phyloP scores from a whole-genome alignment of 176 grass and related monocot genomes.

The Rhynchospora pubera region DNA sequence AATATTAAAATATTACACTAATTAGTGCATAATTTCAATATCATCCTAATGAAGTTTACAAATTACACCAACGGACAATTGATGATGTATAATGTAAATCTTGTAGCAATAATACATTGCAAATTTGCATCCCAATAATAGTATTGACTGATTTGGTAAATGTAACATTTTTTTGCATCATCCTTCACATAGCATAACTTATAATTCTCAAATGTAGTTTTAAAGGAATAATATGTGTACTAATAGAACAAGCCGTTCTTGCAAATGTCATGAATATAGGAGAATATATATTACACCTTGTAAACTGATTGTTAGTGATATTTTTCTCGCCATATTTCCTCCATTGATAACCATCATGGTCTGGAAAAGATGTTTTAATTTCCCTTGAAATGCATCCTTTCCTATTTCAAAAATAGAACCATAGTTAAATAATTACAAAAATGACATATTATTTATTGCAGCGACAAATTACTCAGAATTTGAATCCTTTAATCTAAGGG shows the following conservation, averaged over 20 bases:
- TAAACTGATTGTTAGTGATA: background rate
- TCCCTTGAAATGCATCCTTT: background rate
- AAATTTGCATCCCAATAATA: background rate
- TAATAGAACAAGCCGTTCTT: background rate
- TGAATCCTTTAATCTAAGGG: background rate
- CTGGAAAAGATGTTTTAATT: background rate
- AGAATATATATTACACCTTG: constrained; percentile 2
- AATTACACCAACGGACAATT: background rate
- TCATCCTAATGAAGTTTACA: background rate
- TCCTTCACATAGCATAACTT: background rate
- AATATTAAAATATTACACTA: too few species aligned
- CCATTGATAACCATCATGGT: constrained; percentile 14
- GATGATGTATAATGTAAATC: background rate
- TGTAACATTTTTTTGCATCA: background rate
- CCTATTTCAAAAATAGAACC: constrained; percentile 7
- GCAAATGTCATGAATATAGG: background rate
- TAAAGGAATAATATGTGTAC: background rate
- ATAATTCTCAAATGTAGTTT: background rate
- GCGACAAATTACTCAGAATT: background rate
- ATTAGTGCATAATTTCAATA: background rate
- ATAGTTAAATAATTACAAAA: background rate
- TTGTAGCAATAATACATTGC: background rate
- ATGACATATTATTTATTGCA: background rate
- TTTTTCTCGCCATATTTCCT: constrained; percentile 23
- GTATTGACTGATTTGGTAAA: background rate